Base-by-base conservation (phyloP, 768 basidiomycete species). In the Panus rudis region DNA sequence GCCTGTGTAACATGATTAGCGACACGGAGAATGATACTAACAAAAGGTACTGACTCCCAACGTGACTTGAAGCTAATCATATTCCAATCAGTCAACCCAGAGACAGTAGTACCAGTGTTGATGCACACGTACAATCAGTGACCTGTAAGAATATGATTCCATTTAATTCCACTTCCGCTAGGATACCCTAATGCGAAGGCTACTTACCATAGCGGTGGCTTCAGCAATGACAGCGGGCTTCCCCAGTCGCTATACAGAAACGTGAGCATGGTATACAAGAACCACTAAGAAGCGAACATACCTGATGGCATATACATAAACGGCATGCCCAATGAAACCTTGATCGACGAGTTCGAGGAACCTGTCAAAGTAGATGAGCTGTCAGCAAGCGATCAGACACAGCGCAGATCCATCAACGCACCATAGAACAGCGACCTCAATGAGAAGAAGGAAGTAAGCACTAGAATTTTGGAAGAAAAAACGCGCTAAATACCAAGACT, bases 221-320 rank as follows among this genome's bases (percentile, higher is more conserved):
- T 37, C 8, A 58, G 24, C 4, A 59, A 42, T 28, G 56, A 46
- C 5, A 50, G 17, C 5, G 47, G 42, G 25, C 52, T 45, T 13
- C 56, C 58, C 53, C 55, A 60, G 37, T 57, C 54, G 19, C 58
- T 61, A 31, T 4, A 28, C 25, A 27, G 16, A n/a, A 0, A 6
- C 40, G 17, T 37, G 26, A 17, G 33, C 20, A 4, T 41, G 26
- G 26, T 42, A 16, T 21, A 6, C 45, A 17, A 4, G 10, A n/a
- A 37, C 21, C 14, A 11, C 21, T 24, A 19, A 34, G 24, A 11
- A 7, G 13, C 17, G 16, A 26, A 61, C 77, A 43, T 56, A 79
- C 79, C 66, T 67, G 52, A 81, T 59, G 0, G 69, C 55, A 52
- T 79, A 82, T 45, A 61, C 73, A 52, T 82, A 81, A 22, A 76